Conservation (phyloP, 345 rosid genomes). For the Melaleuca quinquenervia region DNA sequence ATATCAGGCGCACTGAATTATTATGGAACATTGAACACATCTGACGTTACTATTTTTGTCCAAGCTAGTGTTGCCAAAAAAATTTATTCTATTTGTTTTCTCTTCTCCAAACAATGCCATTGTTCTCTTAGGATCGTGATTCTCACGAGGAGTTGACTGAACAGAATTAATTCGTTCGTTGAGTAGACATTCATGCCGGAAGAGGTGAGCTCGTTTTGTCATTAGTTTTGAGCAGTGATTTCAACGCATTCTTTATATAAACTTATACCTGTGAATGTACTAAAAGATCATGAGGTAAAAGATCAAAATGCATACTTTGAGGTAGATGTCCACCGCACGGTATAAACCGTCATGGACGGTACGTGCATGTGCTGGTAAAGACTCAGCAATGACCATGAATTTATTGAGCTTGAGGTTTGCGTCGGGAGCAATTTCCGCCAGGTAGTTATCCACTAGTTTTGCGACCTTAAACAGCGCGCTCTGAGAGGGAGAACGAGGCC, state of each 20-base stretch:
- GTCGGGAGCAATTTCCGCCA: conserved; percentile 93
- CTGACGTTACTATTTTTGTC: not conserved
- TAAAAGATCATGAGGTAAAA: not conserved
- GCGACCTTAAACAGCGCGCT: conserved; percentile 70
- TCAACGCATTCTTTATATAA: not conserved
- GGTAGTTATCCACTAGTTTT: conserved; percentile 83
- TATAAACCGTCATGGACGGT: conserved; percentile 81
- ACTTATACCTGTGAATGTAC: not conserved
- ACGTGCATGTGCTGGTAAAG: conserved; percentile 84
- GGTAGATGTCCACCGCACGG: conserved; percentile 84
- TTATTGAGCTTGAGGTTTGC: conserved; percentile 84
- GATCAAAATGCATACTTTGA: conserved; percentile 40
- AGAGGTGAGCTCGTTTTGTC: not conserved
- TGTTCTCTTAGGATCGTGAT: not conserved
- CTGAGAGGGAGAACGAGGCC: conserved; percentile 81
- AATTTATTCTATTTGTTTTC: not conserved
- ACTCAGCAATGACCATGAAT: conserved; percentile 79
- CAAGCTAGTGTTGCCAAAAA: not conserved
- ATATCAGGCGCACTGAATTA: not conserved
- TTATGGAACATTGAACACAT: not conserved
- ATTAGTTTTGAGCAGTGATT: not conserved
- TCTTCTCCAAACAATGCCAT: not conserved
- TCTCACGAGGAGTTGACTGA: not conserved
- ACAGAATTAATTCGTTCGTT: not conserved
- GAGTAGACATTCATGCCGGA: not conserved